Base-by-base conservation (phyloP, 345 rosid species). In the Linum usitatissimum region DNA sequence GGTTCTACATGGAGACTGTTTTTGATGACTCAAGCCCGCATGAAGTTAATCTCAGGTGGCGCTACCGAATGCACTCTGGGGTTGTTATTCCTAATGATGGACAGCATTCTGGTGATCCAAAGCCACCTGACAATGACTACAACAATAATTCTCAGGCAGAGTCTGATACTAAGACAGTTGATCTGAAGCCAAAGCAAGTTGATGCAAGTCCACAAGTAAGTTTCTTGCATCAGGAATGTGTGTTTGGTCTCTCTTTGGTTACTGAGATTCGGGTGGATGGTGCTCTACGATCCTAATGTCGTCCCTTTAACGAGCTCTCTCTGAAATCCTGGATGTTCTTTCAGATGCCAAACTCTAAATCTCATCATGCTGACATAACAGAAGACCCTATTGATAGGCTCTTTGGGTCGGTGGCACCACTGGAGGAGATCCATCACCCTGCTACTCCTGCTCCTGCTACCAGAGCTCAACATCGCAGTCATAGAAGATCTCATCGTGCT, bases 1-100 rank as follows among this genome's bases (percentile, higher is more conserved):
- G 80, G 75, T 87, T 93, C 82, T 89, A 84, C 66, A 69, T 81
- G 0, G 94, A 93, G 86, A 73, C 76, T 65, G 86, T 93, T 70
- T 89, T 78, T 73, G 79, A 78, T 60, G 99, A 86, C 77, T 70
- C 89, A 57, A 67, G 40, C 66, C 68, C 72, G 8, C 81, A 83
- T 19, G 75, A 67, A 66, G 88, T 88, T 68, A 76, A 69, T 7
- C 42, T 87, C 71, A 83, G 87, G 65, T 86, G 89, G 95, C 91
- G 91, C 6, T 78, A 68, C 65, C 76, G 86, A 66, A 92, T 71
- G 73, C 77, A 72, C 82, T 87, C 64, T 49, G 68, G 77, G 7
- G 88, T 89, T 62, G 38, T 34, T 23, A 23, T 23, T 34, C 38
- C 38, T 34, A 63, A 30, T 70, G 61, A 31, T 56, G 62, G 18